Base-by-base conservation (phyloP, 257 asterid species). In the Scutellaria galericulata region DNA sequence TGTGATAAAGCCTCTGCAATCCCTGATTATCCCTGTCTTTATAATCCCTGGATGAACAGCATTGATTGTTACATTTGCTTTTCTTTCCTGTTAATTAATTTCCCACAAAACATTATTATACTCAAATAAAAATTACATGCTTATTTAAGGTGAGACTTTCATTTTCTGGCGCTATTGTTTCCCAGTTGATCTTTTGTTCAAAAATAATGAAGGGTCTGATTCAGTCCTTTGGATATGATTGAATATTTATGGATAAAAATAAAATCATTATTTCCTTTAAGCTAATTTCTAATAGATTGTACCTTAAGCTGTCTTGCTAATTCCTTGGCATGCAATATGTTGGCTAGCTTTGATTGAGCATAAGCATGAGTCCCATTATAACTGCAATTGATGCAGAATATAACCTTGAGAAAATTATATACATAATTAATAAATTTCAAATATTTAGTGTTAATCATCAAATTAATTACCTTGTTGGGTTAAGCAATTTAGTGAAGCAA, bases 11-110 rank as follows among this genome's bases (percentile, higher is more conserved):
- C 97, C 96, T 80, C 86, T 93, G 86, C 89, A 90, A 69, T 93
- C 97, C 74, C 98, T 87, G 82, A 82, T 86, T 54, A 93, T 93
- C 53, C 93, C 98, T 52, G 98, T 93, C 87, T 93, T 93, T 64
- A 90, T 95, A 47, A 93, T 84, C 35, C 98, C 98, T 61, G 98
- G 98, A 67, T 93, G 97, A 50, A 90, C 97, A 50, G 96, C 94
- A 78, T 90, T 93, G 88, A 90, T 86, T 13, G 90, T 84, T 77
- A 93, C 95, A 78, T 93, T 90, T 86, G 97, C 97, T 66, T 83
- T 81, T 75, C 81, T 83, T 79, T 86, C 96, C 97, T 93, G 90
- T 78, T 24, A 0, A 24, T 24, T 24, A 76, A 45, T 70, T 51
- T 64, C 60, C 58, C 50, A 58, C 5, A 44, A 27, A 72, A 61